Conservation (phyloP, 1,139 yeast species). For the Ashbya aceris region DNA sequence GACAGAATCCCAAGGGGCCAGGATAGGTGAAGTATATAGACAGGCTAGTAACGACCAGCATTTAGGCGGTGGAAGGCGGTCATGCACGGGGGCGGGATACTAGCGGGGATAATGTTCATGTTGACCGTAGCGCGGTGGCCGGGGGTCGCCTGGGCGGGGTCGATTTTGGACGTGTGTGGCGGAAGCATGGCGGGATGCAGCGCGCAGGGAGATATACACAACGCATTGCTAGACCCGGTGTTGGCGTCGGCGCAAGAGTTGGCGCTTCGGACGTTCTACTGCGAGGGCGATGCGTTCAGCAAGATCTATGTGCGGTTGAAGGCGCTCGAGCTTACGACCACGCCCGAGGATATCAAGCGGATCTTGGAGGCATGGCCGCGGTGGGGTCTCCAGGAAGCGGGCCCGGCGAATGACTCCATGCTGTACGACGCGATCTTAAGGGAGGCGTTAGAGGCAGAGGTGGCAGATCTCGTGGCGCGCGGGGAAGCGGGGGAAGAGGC, state of each 20-base stretch:
- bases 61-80: no score
- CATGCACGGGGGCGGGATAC: no score
- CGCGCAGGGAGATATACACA: not conserved
- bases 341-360: constrained; percentile 2
- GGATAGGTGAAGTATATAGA: no score
- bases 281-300: constrained; percentile 2
- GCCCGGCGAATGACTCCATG: not conserved
- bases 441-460: constrained; percentile 1
- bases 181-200: no score
- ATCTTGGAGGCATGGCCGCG: not conserved
- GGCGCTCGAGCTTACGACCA: constrained; percentile 2
- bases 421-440: not conserved
- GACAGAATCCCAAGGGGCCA: no score
- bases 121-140: no score
- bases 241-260: constrained; percentile 2
- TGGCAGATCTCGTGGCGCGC: constrained; percentile 1
- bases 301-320: constrained; percentile 1
- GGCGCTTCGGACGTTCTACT: constrained; percentile 3
- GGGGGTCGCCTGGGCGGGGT: no score
- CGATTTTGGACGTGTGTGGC: no score
- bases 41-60: no score
- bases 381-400: not conserved
- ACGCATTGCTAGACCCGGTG: not conserved
- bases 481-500: not conserved
- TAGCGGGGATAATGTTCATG: no score